Evolutionary conservation across 2,329 filamentous ascomycete species (phyloP).

Genomic region (Fusarium nygamai): DNA sequence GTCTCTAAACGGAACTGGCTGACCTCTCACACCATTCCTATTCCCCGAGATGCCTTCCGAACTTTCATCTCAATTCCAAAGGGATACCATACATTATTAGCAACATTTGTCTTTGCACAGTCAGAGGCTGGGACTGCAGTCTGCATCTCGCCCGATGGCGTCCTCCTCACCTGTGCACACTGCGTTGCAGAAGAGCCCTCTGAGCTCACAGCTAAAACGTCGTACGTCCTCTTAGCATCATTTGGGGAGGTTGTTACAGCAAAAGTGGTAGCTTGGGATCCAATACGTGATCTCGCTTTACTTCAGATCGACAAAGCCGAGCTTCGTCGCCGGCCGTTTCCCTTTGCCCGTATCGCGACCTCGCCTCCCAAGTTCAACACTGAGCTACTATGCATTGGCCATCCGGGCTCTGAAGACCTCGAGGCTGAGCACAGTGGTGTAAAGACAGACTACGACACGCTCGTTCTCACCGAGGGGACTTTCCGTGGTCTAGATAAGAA

Average conservation of each 20-base stretch:
- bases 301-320: conserved; percentile 51
- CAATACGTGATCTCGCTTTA: conserved; percentile 57
- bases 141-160: conserved; percentile 55
- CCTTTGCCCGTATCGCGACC: conserved; percentile 26
- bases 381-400: conserved; percentile 48
- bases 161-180: conserved; percentile 61
- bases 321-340: conserved; percentile 30
- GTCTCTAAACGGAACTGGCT: conserved; percentile 32
- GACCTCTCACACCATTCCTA: conserved; percentile 26
- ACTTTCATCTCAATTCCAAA: not conserved
- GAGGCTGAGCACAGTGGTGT: conserved; percentile 50
- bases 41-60: conserved; percentile 12
- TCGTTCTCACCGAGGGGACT: conserved; percentile 56
- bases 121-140: conserved; percentile 62
- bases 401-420: conserved; percentile 54
- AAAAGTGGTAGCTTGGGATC: conserved; percentile 54
- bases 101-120: conserved; percentile 59
- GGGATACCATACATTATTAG: conserved; percentile 10
- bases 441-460: conserved; percentile 56
- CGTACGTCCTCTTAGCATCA: conserved; percentile 56
- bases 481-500: conserved; percentile 52
- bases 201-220: conserved; percentile 43
- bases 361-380: conserved; percentile 29
- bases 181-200: conserved; percentile 56
- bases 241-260: conserved; percentile 52